phyloP scores from a whole-genome alignment of 2,329 filamentous ascomycete species.

The Sarocladium strictum region DNA sequence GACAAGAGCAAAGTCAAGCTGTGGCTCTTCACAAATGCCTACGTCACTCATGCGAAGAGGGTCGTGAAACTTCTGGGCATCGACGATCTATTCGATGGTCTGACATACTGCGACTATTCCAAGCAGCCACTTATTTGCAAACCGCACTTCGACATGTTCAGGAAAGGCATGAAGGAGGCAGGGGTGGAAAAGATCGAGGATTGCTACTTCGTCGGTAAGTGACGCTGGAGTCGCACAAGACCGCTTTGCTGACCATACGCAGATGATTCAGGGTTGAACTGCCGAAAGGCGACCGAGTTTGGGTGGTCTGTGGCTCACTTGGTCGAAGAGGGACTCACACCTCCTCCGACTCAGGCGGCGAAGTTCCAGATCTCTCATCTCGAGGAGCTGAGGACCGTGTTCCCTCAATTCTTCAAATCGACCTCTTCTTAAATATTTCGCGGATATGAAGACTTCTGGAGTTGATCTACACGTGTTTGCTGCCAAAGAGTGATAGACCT shows the following conservation, averaged over 20 bases:
- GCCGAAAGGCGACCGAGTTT: constrained; percentile 64
- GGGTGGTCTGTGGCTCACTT: constrained; percentile 87
- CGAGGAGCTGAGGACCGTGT: constrained; percentile 67
- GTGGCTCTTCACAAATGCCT: constrained; percentile 97
- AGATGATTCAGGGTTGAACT: constrained; percentile 89
- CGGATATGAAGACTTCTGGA: too few relatives aligned
- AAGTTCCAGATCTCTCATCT: constrained; percentile 71
- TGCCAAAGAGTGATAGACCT: not conserved
- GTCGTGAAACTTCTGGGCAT: constrained; percentile 77
- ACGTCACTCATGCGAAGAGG: constrained; percentile 77
- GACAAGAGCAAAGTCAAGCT: constrained; percentile 77
- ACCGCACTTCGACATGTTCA: constrained; percentile 74
- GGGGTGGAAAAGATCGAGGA: constrained; percentile 60
- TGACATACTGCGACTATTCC: constrained; percentile 91
- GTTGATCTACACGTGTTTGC: too few relatives aligned
- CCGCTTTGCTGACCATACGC: not conserved
- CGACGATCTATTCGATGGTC: constrained; percentile 86
- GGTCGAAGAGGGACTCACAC: constrained; percentile 66
- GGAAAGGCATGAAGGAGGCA: constrained; percentile 83
- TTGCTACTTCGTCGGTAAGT: constrained; percentile 89
- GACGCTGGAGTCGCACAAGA: not conserved
- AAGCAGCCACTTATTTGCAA: constrained; percentile 75
- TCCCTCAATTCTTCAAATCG: constrained; percentile 80
- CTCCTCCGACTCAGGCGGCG: constrained; percentile 59
- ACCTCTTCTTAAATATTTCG: constrained; percentile 16